Evolutionary conservation across 495 filamentous ascomycete species (phyloP).

Genomic region (Bryoglossum gracile): DNA sequence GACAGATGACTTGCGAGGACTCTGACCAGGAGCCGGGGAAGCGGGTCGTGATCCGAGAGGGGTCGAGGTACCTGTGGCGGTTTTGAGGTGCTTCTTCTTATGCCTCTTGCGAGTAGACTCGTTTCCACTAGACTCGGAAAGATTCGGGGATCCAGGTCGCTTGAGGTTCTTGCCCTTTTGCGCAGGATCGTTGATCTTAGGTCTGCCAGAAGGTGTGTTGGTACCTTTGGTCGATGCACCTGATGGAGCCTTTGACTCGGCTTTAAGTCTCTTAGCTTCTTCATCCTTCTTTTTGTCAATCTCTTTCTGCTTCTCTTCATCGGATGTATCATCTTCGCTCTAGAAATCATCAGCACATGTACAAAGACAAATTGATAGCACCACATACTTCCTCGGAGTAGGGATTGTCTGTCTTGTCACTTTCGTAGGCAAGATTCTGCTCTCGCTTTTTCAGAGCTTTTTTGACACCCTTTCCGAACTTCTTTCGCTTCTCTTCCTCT

Average conservation of each 20-base stretch:
- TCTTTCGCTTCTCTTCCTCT: conserved; percentile 58
- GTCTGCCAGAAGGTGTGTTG: conserved; percentile 66
- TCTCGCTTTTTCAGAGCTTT: conserved; percentile 79
- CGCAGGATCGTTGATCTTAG: conserved; percentile 37
- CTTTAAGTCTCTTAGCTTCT: conserved; percentile 32
- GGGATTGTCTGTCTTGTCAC: conserved; percentile 72
- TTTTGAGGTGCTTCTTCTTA: conserved; percentile 57
- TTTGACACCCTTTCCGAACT: conserved; percentile 64
- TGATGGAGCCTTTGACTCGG: conserved; percentile 40
- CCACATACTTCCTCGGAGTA: conserved; percentile 51
- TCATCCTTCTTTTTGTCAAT: conserved; percentile 48
- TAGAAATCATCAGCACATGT: conserved; percentile 34
- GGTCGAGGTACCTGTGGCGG: conserved; percentile 41
- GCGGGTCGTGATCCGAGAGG: conserved; percentile 51
- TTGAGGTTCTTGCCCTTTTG: conserved; percentile 71
- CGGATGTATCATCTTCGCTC: conserved; percentile 47
- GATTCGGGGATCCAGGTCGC: conserved; percentile 76
- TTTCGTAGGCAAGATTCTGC: conserved; percentile 76
- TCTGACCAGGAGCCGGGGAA: conserved; percentile 33
- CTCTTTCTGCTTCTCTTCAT: conserved; percentile 65
- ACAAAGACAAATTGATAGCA: conserved; percentile 13
- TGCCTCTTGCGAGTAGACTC: conserved; percentile 84
- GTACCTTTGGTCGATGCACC: conserved; percentile 62
- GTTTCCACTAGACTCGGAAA: conserved; percentile 82
- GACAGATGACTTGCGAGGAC: conserved; percentile 34